Percentiles rank a stretch among this genome's conserved stretches.
Conservation (phyloP, 208 protist genomes). For the Strigomonas galati region DNA sequence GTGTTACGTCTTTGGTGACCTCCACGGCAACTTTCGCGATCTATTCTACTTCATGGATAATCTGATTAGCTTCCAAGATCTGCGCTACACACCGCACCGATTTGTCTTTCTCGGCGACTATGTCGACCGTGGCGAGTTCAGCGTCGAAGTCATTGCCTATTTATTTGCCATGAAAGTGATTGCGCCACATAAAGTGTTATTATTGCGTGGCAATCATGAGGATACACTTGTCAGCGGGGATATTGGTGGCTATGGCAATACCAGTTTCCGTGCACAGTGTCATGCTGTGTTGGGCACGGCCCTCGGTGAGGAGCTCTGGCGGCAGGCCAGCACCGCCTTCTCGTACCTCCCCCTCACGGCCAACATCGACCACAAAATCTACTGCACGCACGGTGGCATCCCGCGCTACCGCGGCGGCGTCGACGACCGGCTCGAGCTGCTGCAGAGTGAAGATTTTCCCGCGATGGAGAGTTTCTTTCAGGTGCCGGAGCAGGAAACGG, state of each 20-base stretch:
- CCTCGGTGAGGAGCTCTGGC: slow-evolving; percentile 87
- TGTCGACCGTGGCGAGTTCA: slow-evolving; percentile 96
- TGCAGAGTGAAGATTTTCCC: slow-evolving; percentile 74
- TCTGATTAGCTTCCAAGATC: slow-evolving; percentile 88
- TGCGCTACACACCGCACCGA: slow-evolving; percentile 88
- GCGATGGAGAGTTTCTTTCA: slow-evolving; percentile 83
- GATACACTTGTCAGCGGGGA: slow-evolving; percentile 91
- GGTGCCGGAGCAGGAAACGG: slow-evolving; percentile 58
- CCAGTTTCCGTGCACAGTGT: slow-evolving; percentile 89
- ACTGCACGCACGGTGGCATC: slow-evolving; percentile 94
- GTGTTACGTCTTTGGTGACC: slow-evolving; percentile 94
- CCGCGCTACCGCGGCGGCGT: slow-evolving; percentile 82
- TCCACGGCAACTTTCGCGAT: slow-evolving; percentile 94
- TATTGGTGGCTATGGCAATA: slow-evolving; percentile 82
- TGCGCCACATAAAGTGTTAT: slow-evolving; percentile 86
- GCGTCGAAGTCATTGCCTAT: slow-evolving; percentile 90
- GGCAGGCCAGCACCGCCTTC: slow-evolving; percentile 80
- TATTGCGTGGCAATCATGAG: slow-evolving; percentile 95
- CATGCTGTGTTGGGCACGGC: slow-evolving; percentile 71
- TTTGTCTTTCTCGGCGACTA: slow-evolving; percentile 99
- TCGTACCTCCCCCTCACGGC: slow-evolving; percentile 85
- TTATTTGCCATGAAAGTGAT: slow-evolving; percentile 92
- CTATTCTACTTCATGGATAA: slow-evolving; percentile 93
- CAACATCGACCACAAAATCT: slow-evolving; percentile 91
- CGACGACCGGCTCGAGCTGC: slow-evolving; percentile 70